Percentiles rank a stretch among this genome's conserved stretches.
These are phyloP conservation scores for Alternaria ventricosa DNA, from an alignment of 2,329 filamentous ascomycete genomes.

Conservation along the genomic window DNA sequence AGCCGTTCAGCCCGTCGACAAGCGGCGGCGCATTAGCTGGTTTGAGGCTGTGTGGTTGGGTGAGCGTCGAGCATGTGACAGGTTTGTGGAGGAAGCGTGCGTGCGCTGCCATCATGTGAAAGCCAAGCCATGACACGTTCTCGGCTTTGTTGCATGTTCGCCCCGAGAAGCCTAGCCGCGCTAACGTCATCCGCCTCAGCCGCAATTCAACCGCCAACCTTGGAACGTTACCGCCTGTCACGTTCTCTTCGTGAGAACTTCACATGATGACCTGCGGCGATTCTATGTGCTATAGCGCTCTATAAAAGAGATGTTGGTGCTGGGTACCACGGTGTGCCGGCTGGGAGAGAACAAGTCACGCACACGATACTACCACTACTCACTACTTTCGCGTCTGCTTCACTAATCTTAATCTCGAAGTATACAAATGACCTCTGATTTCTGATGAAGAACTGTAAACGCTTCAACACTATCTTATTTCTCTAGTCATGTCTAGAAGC, in stretches of 20 bases:
- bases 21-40: slow-evolving; percentile 22
- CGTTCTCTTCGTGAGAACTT: neutral
- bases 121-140: slow-evolving; percentile 22
- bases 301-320: no score
- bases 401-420: no score
- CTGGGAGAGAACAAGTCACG: no score
- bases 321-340: no score
- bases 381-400: no score
- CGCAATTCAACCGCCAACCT: neutral
- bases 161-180: neutral
- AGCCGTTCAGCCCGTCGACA: slow-evolving; percentile 19
- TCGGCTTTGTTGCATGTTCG: slow-evolving; percentile 15
- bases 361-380: no score
- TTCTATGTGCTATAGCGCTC: neutral
- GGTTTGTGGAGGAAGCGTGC: slow-evolving; percentile 14
- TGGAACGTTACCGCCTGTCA: neutral
- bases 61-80: slow-evolving; percentile 31
- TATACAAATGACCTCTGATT: no score
- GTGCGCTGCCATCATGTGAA: slow-evolving; percentile 23
- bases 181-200: neutral
- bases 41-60: slow-evolving; percentile 24
- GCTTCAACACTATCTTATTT: no score
- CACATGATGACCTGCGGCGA: no score
- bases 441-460: no score
- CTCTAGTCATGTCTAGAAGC: no score